Evolutionary conservation across 2,329 filamentous ascomycete species (phyloP), one percentile per base, ranked within the genome.

Genomic region (Neobulgaria alba): DNA sequence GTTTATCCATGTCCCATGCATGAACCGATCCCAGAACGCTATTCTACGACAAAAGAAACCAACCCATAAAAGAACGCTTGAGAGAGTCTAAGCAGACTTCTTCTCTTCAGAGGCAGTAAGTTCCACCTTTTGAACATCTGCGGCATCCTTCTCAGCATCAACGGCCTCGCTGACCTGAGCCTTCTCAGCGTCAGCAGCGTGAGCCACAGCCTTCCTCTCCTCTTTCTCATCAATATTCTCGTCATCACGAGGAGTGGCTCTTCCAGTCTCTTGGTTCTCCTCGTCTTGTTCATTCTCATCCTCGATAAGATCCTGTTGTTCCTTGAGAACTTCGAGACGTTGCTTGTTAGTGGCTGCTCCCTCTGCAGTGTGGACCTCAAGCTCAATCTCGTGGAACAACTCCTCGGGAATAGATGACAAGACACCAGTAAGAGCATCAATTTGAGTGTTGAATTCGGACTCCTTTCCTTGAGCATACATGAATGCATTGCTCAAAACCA

Each of bases 261-360:
- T 73, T 10, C 85, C 85, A 30, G 77, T 78, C 56, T 79, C 79
- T 61, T 85, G 79, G 64, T 85, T 86, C 62, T 82, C 77, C 60
- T 88, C 76, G 57, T 85, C 85, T 67, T 98, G 90, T 68, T 92
- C 77, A 50, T 90, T 93, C 71, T 98, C 92, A 61, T 98, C 92
- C 49, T 95, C 82, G 43, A 98, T 98, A 48, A 98, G 78, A 62
- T 95, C 92, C 63, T 98, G 85, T 69, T 98, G 92, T 69, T 98
- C 92, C 75, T 88, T 93, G 60, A 98, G 75, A 12, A 98, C 92
- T 69, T 98, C 92, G 31, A 98, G 82, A 62, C 92, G 84, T 72
- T 96, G 92, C 75, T 93, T 95, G 77, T 98, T 98, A 51, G 92
- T 98, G 17, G 92, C 92, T 9, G 89, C 90, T 47, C 92, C 92